Evolutionary conservation across 768 basidiomycete species (phyloP).

Genomic region (Chalciporus piperatus): DNA sequence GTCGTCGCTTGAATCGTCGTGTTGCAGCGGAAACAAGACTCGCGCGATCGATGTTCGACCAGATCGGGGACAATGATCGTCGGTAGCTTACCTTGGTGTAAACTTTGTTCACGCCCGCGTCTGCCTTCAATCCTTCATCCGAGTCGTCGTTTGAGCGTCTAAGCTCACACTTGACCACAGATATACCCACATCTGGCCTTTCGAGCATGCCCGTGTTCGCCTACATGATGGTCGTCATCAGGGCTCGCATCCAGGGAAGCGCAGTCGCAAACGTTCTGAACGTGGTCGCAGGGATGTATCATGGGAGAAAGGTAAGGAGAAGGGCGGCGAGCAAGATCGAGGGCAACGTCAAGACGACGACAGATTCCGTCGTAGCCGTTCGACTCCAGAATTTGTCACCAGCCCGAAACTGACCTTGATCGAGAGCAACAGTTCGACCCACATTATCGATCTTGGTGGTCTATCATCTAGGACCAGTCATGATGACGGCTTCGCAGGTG

Average conservation of each 20-base stretch:
- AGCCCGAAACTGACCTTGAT: background rate
- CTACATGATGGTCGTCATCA: conserved; percentile 43
- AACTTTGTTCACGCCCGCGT: background rate
- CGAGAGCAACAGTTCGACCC: background rate
- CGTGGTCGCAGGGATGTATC: conserved; percentile 15
- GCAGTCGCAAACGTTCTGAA: conserved; percentile 16
- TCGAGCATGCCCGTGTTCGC: conserved; percentile 89
- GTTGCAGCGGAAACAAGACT: too few species aligned
- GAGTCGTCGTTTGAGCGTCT: background rate
- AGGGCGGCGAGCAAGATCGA: background rate
- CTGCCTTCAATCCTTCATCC: background rate
- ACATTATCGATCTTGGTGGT: conserved; percentile 9
- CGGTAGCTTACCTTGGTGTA: background rate
- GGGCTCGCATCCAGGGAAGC: conserved; percentile 27
- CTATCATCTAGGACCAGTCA: background rate
- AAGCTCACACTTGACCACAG: conserved; percentile 36
- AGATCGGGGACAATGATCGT: background rate
- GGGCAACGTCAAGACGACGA: conserved; percentile 1
- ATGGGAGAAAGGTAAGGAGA: conserved; percentile 3
- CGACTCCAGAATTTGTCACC: conserved; percentile 15
- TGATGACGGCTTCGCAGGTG: background rate
- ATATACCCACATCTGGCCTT: conserved; percentile 97
- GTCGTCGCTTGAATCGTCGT: background rate
- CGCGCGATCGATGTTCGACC: background rate
- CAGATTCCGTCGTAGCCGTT: conserved; percentile 18